Conservation (phyloP, 73 alveolate genomes). For the Urostyla sp. region DNA sequence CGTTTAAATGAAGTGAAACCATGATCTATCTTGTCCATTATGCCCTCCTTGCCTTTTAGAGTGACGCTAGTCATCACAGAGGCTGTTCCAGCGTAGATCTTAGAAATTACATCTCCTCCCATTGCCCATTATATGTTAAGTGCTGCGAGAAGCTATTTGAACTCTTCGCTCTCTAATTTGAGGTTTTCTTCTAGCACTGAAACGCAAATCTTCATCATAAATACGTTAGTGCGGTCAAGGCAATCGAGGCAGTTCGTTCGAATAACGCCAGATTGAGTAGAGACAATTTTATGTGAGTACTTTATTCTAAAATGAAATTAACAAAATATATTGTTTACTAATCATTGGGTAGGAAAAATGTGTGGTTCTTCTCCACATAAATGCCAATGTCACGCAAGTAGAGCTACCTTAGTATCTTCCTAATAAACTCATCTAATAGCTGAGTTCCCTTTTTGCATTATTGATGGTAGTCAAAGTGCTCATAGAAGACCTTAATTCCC, state of each 20-base stretch:
- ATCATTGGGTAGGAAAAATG: slow-evolving; percentile 27
- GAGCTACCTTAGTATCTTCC: neutral
- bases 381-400: slow-evolving; percentile 47
- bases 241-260: slow-evolving; percentile 95
- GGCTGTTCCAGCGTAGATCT: slow-evolving; percentile 90
- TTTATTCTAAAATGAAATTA: slow-evolving; percentile 17
- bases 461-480: slow-evolving; percentile 73
- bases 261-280: slow-evolving; percentile 85
- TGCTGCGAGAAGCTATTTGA: neutral
- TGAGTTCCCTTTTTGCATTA: slow-evolving; percentile 68
- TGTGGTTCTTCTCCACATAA: slow-evolving; percentile 38
- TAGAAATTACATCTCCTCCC: slow-evolving; percentile 86
- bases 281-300: slow-evolving; percentile 32
- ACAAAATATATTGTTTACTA: neutral
- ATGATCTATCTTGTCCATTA: slow-evolving; percentile 69
- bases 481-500: slow-evolving; percentile 55
- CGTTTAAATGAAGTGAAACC: slow-evolving; percentile 81
- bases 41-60: slow-evolving; percentile 7
- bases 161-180: slow-evolving; percentile 9
- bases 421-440: slow-evolving; percentile 18
- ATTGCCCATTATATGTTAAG: slow-evolving; percentile 43
- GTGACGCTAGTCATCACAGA: slow-evolving; percentile 13
- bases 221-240: slow-evolving; percentile 92
- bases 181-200: slow-evolving; percentile 45
- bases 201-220: slow-evolving; percentile 68